A percentile compares a stretch with the other conserved stretches of the same genome.
Evolutionary conservation across 2,329 filamentous ascomycete genomes (phyloP).

Genomic region (Trichoderma asperellum): DNA sequence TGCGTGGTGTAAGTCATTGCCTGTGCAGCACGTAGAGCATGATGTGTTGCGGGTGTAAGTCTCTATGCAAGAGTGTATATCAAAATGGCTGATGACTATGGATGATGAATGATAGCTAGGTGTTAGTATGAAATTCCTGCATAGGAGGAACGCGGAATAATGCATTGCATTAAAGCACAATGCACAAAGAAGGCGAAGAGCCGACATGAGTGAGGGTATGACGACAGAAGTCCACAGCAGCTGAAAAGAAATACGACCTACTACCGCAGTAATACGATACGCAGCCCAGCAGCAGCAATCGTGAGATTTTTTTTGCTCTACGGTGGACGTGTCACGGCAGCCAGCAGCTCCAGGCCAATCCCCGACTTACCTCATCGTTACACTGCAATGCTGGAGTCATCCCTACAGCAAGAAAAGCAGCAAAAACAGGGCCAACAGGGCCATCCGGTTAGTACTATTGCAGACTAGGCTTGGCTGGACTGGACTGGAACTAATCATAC

Average conservation of each 20-base stretch:
- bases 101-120: too few species aligned
- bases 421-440: neutral
- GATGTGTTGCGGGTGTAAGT: neutral
- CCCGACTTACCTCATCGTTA: conserved; percentile 22
- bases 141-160: neutral
- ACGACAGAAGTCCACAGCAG: neutral
- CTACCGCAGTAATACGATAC: neutral
- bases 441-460: neutral
- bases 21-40: neutral
- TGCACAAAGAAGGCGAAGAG: neutral
- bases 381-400: neutral
- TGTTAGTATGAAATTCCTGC: too few species aligned
- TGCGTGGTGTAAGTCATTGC: neutral
- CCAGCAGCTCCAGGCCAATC: neutral
- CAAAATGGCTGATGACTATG: neutral
- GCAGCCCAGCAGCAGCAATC: neutral
- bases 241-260: neutral
- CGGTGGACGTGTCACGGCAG: neutral
- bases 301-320: neutral
- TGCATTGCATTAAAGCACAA: neutral
- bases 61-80: neutral
- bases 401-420: neutral
- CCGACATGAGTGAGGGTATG: neutral
- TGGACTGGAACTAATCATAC: too few species aligned
- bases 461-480: neutral